Evolutionary conservation across 495 filamentous ascomycete species (phyloP), one percentile per base, ranked within the genome.

Genomic region (Emericellopsis terricola): DNA sequence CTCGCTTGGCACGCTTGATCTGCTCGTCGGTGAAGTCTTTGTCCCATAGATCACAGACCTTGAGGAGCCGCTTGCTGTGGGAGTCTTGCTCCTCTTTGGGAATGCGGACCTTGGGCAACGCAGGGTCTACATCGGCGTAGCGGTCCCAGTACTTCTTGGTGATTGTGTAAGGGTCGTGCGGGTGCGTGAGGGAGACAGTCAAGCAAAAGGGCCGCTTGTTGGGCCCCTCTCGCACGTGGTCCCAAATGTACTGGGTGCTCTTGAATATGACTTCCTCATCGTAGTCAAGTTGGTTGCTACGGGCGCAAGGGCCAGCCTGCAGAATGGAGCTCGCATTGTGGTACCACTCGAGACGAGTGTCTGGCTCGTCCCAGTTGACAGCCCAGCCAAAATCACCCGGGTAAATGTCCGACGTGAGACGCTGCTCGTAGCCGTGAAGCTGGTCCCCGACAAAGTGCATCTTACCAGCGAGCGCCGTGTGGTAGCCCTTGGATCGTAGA

Each of bases 371-470:
- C 83, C 83, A 93, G 49, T 87, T 78, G 36, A 86, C 81, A 3
- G 70, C 73, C 83, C 83, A 93, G 37, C 83, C 83, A 46, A 84
- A 77, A 46, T 93, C 83, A 28, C 77, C 83, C 2, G 83, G 83
- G 50, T 93, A 93, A 45, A 93, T 91, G 50, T 93, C 83, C 38
- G 70, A 76, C n/a, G 83, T 93, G 42, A 93, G 62, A 35, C 83
- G 68, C 44, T 78, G 73, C 57, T 93, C 83, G 45, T 83, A 93
- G 20, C 83, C 83, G 52, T 93, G 83, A 34, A 91, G 63, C 56
- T 93, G 83, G 46, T 93, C 83, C 29, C 83, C 83, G 37, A 85
- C 80, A 53, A 93, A 93, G 51, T 93, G 83, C 83, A 93, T 93
- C 64, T 93, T 93, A 35, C 83, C 83, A 1, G 83, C 81, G 41